Evolutionary conservation across 345 rosid genomes (phyloP).

Genomic region (Boechera stricta): DNA sequence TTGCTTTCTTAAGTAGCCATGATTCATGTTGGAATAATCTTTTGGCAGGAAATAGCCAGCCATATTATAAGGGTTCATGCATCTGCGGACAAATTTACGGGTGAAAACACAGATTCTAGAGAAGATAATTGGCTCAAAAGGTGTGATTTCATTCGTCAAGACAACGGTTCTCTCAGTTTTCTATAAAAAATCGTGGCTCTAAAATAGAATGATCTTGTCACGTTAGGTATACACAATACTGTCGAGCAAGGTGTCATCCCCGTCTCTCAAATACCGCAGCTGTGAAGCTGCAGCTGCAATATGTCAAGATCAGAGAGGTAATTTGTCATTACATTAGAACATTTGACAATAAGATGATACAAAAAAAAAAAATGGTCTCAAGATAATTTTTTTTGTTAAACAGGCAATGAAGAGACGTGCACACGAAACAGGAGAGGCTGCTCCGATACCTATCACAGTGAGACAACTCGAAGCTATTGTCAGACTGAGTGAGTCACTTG

Average conservation of each 20-base stretch:
- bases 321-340: conserved; percentile 8
- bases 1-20: conserved; percentile 8
- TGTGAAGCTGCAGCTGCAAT: conserved; percentile 69
- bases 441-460: conserved; percentile 87
- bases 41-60: conserved; percentile 81
- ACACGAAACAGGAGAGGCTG: conserved; percentile 90
- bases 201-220: conserved; percentile 29
- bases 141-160: conserved; percentile 42
- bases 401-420: conserved; percentile 97
- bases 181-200: conserved; percentile 26
- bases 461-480: conserved; percentile 95
- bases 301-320: conserved; percentile 92
- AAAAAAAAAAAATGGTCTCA: not conserved
- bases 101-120: conserved; percentile 60
- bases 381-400: not conserved
- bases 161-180: not conserved
- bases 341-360: conserved; percentile 8
- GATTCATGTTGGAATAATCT: conserved; percentile 29
- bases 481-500: conserved; percentile 91
- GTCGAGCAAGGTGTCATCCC: conserved; percentile 82
- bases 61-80: conserved; percentile 96
- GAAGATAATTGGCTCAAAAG: conserved; percentile 97
- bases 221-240: conserved; percentile 81
- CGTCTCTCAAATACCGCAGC: conserved; percentile 84
- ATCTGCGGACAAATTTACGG: conserved; percentile 67